Evolutionary conservation across 1,284 basidiomycete species (phyloP), one percentile per base, ranked within the genome.

Genomic region (Leccinum griseonigrum): DNA sequence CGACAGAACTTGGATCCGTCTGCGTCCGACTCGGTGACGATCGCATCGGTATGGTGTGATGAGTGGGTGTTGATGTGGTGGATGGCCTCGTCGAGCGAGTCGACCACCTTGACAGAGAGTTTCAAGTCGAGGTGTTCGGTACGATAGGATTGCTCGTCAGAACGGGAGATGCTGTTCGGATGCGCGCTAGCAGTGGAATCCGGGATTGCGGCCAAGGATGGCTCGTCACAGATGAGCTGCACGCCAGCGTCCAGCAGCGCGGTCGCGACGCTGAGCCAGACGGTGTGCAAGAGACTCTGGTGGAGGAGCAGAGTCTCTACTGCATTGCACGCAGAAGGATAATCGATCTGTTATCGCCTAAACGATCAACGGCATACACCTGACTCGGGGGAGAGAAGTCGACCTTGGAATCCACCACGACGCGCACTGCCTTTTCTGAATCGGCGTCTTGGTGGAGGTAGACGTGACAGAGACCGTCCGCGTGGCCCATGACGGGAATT

Each of bases 401-500:
- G 64, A 95, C 95, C 84, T 99, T 99, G 13, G 94, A 91, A 75
- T 99, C 97, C 5, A 97, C 78, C 0, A 91, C 86, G 8, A 98
- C 83, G 14, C 94, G 83, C 38, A 91, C 78, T 0, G 95, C 92
- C 74, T 95, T 97, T 54, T 85, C 82, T 51, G 80, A 69, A 67
- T 91, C 85, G 0, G 96, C 97, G 40, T 83, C 83, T 66, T 91
- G 86, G 75, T 99, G 97, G 3, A 99, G 77, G 75, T 91, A 98
- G 1, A 96, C 87, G 5, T 88, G 84, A 74, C 97, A 99, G 9
- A 98, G 78, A 0, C 97, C 97, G 75, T 99, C 97, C 4, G 97
- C 97, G 72, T 99, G 97, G 1, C 97, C 97, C 95, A 99, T 98
- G 53, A 99, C 97, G 1, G 97, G 91, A 66, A 99, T 98, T 60